Evolutionary conservation across 139 green algal species (phyloP).

Genomic region (Tetraselmis striata): DNA sequence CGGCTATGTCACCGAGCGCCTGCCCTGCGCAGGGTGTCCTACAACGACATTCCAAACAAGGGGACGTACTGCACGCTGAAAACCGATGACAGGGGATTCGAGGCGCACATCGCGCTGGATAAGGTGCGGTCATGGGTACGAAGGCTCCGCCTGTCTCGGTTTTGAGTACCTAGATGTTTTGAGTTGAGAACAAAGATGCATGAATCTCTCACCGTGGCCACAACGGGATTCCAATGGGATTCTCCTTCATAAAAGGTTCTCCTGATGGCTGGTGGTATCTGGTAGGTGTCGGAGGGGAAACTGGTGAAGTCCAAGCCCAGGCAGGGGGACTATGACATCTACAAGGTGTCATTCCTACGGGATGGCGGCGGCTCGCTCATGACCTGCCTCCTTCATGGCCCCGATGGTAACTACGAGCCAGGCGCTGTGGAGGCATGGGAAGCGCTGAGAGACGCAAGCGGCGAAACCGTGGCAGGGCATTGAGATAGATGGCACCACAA

Average conservation of each 20-base stretch:
- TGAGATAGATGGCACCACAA: too few species aligned
- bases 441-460: background rate
- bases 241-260: too few species aligned
- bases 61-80: background rate
- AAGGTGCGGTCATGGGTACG: too few species aligned
- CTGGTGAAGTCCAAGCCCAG: background rate
- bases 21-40: background rate
- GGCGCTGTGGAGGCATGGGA: background rate
- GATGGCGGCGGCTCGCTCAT: background rate
- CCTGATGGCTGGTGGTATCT: too few species aligned
- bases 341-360: background rate
- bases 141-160: too few species aligned
- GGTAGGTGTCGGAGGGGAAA: background rate
- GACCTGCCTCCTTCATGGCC: background rate
- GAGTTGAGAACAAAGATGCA: too few species aligned
- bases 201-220: too few species aligned
- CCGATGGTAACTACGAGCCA: background rate
- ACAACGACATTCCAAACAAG: background rate
- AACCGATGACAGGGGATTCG: background rate
- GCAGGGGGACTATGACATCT: background rate
- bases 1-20: too few species aligned
- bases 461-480: background rate
- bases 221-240: too few species aligned
- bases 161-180: too few species aligned
- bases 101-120: background rate